Base-by-base conservation (phyloP, 2,329 filamentous ascomycete species). In the Monosporascus sp. region DNA sequence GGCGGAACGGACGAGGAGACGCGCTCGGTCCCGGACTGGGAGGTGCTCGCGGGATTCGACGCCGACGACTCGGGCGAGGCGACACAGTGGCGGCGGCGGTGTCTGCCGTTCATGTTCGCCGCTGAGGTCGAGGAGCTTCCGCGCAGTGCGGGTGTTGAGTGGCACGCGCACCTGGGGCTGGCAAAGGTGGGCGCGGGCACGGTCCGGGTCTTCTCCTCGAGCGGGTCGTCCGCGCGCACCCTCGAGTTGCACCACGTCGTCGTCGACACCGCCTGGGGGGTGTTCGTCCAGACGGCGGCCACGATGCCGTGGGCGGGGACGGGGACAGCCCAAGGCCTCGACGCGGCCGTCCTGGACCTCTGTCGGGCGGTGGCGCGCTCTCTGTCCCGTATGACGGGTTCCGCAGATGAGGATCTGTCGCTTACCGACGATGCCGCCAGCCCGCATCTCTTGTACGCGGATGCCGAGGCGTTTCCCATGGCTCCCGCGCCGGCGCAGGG, bases 61-160 rank as follows among this genome's bases (percentile, higher is more conserved):
- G 67, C 68, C 17, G 71, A 69, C 61, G 62, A 35, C 31, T 35
- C 31, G 9, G 31, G 31, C 9, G 31, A 35, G 36, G 56, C 35
- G 25, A 51, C 67, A 31, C 45, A 48, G 46, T 41, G 61, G 66
- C 43, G 58, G 64, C 51, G 70, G 67, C 57, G 44, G 3, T 69
- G 64, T 20, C 61, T 80, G 2, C 86, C 91, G 1, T 87, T 87
- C 0, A 79, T 92, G 61, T 87, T 94, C 65, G 80, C 87, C 0
- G 86, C 85, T 1, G 85, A 94, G 64, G 88, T 97, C 1, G 79
- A 86, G 44, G 81, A 85, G 59, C 77, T 99, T 14, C 94, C 94
- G 1, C 81, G 89, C 20, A 77, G 74, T 17, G 87, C 87, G 27
- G 77, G 77, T 38, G 82, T 97, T 11, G 94, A 99, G 73, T 99